phyloP scores from a whole-genome alignment of 31 red algal genomes.

The Asparagopsis taxiformis region DNA sequence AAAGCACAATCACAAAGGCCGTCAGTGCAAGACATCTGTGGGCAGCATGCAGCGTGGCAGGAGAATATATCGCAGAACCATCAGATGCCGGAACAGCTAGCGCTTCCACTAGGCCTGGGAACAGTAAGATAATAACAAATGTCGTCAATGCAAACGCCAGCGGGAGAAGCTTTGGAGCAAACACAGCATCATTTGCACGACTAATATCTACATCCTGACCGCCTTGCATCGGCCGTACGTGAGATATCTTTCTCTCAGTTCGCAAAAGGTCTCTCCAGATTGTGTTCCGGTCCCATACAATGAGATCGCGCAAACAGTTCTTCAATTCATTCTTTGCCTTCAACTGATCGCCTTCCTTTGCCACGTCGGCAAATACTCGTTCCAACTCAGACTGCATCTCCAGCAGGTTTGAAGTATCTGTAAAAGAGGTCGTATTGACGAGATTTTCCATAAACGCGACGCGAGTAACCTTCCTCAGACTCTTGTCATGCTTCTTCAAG shows the following conservation, averaged over 20 bases:
- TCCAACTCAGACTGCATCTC: constrained; percentile 46
- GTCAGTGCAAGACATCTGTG: constrained; percentile 83
- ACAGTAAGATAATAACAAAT: constrained; percentile 48
- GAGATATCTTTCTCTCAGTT: constrained; percentile 66
- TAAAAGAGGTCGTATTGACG: constrained; percentile 16
- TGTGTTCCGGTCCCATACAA: constrained; percentile 96
- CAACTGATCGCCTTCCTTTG: constrained; percentile 51
- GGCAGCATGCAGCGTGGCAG: constrained; percentile 45
- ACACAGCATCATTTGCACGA: constrained; percentile 19
- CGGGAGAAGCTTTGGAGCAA: constrained; percentile 25
- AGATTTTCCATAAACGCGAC: constrained; percentile 42
- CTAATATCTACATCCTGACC: constrained; percentile 34
- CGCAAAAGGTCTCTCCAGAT: constrained; percentile 87
- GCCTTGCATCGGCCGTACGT: constrained; percentile 46
- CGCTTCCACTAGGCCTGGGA: constrained; percentile 11
- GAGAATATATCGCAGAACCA: constrained; percentile 18
- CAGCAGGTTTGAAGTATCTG: constrained; percentile 17
- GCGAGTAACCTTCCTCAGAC: constrained; percentile 22
- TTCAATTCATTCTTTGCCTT: constrained; percentile 66
- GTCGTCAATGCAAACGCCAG: constrained; percentile 22
- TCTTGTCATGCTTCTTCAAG: constrained; percentile 98
- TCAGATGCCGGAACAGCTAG: constrained; percentile 23
- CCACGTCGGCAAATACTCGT: constrained; percentile 60
- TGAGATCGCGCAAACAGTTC: constrained; percentile 80
- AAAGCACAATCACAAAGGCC: constrained; percentile 55